phyloP scores from a whole-genome alignment of 331 rosid genomes.

The Spiraea crenata region DNA sequence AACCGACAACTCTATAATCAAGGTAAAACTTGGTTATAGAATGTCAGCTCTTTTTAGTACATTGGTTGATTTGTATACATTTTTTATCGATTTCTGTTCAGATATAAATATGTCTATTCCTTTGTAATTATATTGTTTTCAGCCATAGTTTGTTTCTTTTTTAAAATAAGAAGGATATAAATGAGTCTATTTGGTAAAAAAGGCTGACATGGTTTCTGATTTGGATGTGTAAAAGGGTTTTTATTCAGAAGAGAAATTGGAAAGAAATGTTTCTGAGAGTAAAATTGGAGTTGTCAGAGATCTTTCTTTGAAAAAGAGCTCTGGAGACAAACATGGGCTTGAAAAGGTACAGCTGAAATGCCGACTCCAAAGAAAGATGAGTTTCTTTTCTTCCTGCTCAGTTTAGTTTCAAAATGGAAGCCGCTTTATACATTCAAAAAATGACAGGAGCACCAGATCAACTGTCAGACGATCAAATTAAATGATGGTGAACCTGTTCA shows the following conservation, averaged over 20 bases:
- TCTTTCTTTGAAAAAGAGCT: constrained; percentile 15
- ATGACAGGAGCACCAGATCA: constrained; percentile 42
- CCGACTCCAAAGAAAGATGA: constrained; percentile 17
- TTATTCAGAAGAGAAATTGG: constrained; percentile 35
- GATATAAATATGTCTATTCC: neutral
- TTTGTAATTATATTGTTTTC: too few species aligned
- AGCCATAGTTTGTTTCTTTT: too few species aligned
- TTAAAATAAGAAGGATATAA: neutral
- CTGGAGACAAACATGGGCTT: constrained; percentile 26
- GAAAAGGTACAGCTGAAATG: constrained; percentile 32
- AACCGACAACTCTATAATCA: constrained; percentile 22
- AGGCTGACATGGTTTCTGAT: constrained; percentile 43
- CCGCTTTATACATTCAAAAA: constrained; percentile 20
- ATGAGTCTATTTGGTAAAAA: constrained; percentile 32
- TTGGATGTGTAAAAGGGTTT: constrained; percentile 27
- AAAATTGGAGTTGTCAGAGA: constrained; percentile 24
- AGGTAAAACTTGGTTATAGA: constrained; percentile 27
- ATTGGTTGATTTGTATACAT: neutral
- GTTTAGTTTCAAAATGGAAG: neutral
- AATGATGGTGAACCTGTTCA: constrained; percentile 37
- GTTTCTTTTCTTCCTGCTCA: constrained; percentile 3
- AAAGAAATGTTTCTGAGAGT: constrained; percentile 31
- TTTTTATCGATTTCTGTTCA: constrained; percentile 8
- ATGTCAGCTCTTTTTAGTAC: neutral
- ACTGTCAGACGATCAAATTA: constrained; percentile 27